phyloP scores from a whole-genome alignment of 192 early-diverging fungal genomes.

The Backusella westeae region DNA sequence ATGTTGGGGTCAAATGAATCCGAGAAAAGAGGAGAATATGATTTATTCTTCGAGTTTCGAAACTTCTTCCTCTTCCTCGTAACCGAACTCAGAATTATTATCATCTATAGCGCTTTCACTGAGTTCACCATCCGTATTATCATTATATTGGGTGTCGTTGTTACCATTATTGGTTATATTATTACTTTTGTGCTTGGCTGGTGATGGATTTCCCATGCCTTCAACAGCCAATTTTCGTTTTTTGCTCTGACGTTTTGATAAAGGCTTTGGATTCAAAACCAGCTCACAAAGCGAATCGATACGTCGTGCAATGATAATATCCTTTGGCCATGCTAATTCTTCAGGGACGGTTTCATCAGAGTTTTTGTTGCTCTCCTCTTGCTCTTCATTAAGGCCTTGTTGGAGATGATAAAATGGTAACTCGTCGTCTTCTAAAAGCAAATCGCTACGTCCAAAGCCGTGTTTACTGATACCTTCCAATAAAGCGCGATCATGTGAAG shows the following conservation, averaged over 20 bases:
- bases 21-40: no score
- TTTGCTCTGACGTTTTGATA: constrained; percentile 39
- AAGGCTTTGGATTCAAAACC: constrained; percentile 47
- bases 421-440: constrained; percentile 59
- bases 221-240: constrained; percentile 18
- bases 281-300: constrained; percentile 53
- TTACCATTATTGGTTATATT: neutral
- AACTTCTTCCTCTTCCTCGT: neutral
- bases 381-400: constrained; percentile 18
- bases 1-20: neutral
- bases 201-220: neutral
- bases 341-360: constrained; percentile 3
- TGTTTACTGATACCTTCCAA: constrained; percentile 69
- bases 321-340: constrained; percentile 52
- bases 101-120: neutral
- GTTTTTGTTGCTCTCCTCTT: neutral
- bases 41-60: neutral
- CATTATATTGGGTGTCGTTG: neutral
- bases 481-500: constrained; percentile 64
- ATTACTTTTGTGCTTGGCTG: neutral
- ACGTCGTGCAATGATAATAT: constrained; percentile 50
- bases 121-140: neutral
- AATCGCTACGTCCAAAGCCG: constrained; percentile 65
- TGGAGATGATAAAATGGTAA: constrained; percentile 49
- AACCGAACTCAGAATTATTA: neutral